Percentiles rank a stretch among this genome's conserved stretches.
Conservation (phyloP, 2,329 filamentous ascomycete species). For the Apiospora hydei region DNA sequence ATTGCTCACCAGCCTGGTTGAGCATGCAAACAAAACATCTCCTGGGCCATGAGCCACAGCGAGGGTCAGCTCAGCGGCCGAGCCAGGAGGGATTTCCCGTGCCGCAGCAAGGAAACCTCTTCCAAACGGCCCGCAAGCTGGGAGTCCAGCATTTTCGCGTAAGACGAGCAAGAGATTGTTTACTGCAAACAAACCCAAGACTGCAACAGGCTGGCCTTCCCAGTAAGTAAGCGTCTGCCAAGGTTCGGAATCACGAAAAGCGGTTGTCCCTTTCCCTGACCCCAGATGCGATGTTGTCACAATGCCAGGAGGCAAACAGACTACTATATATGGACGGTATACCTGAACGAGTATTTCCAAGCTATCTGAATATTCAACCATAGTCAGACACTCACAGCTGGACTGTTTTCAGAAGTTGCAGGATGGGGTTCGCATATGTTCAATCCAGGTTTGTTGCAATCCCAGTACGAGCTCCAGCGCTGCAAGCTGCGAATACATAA, state of each 20-base stretch:
- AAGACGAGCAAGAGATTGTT: not conserved
- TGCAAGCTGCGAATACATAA: too few relatives aligned
- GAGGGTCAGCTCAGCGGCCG: not conserved
- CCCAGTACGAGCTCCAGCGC: too few relatives aligned
- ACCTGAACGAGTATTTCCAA: not conserved
- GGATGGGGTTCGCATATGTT: too few relatives aligned
- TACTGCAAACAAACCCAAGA: too few relatives aligned
- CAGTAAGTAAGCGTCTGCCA: too few relatives aligned
- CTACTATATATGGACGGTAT: not conserved
- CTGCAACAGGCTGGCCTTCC: too few relatives aligned
- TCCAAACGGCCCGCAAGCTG: not conserved
- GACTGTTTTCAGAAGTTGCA: too few relatives aligned
- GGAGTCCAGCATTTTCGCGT: not conserved
- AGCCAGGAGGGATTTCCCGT: not conserved
- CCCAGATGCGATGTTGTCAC: not conserved
- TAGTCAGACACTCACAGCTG: too few relatives aligned
- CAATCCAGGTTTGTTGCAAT: too few relatives aligned
- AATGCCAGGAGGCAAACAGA: not conserved
- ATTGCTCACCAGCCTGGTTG: not conserved
- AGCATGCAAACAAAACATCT: too few relatives aligned
- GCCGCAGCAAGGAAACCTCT: not conserved
- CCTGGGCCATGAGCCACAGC: not conserved
- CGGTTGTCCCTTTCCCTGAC: not conserved
- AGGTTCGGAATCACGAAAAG: not conserved
- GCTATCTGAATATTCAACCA: too few relatives aligned